A percentile compares a stretch with the other conserved stretches of the same genome.
Conservation (phyloP, 768 basidiomycete species). For the Rubroboletus pulcherrimus region DNA sequence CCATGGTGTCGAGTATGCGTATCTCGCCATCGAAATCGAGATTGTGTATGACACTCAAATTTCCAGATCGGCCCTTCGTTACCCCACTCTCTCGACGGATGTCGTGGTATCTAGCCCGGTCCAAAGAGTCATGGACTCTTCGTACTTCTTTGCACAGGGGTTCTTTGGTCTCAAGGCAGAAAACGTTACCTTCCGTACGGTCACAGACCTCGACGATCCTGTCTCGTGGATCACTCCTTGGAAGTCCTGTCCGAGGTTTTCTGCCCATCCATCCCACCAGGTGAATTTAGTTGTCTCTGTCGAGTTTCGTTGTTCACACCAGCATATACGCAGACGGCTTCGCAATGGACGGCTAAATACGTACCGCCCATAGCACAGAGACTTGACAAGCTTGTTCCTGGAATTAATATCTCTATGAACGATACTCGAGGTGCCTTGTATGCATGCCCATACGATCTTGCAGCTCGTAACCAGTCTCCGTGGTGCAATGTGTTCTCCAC, state of each 20-base stretch:
- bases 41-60: neutral
- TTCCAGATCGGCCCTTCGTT: conserved; percentile 20
- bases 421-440: conserved; percentile 40
- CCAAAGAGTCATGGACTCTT: conserved; percentile 36
- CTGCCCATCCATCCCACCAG: neutral
- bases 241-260: conserved; percentile 33
- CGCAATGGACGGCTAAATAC: conserved; percentile 34
- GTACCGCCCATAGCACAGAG: conserved; percentile 34
- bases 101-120: conserved; percentile 12
- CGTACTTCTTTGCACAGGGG: conserved; percentile 39
- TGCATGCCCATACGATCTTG: conserved; percentile 41
- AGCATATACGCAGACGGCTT: conserved; percentile 12
- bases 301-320: neutral
- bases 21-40: neutral
- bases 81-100: conserved; percentile 21
- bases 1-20: conserved; percentile 36
- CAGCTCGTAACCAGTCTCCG: conserved; percentile 34
- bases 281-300: neutral
- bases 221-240: conserved; percentile 42
- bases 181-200: conserved; percentile 27
- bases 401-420: conserved; percentile 30
- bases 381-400: conserved; percentile 33
- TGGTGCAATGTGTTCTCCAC: conserved; percentile 39
- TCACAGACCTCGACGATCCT: conserved; percentile 34
- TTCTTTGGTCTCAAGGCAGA: conserved; percentile 34